Evolutionary conservation across 768 basidiomycete genomes (phyloP), one percentile per base, ranked within the genome.

Genomic region (Trametes sanguinea): DNA sequence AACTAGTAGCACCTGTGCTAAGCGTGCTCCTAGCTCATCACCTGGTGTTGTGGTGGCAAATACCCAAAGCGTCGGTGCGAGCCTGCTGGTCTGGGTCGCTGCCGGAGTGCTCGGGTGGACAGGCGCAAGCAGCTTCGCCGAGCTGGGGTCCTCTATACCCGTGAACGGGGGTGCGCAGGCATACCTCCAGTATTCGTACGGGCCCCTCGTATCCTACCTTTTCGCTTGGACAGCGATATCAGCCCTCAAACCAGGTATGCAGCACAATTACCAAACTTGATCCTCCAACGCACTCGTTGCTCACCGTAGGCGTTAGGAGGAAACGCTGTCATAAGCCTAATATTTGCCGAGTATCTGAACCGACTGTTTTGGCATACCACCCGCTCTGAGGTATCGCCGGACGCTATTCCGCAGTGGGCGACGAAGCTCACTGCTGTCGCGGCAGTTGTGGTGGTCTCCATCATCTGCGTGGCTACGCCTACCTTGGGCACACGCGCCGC

Each of bases 151-250:
- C 45, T 90, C 90, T 42, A 92, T 96, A 71, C 94, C 94, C 14
- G 75, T 92, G 58, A 80, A 81, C 62, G 83, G 83, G 5, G 83
- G 83, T 17, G 79, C 83, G 43, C 87, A 89, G 64, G 87, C 94
- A 14, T 97, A 97, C 73, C 84, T 97, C 27, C 85, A 87, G 27
- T 95, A 95, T 70, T 85, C 94, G 42, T 97, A 92, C 70, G 92
- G 90, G 1, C 92, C 92, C 29, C 80, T 93, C 16, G 77, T 89
- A 42, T 93, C 95, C 7, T 99, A 94, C 73, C 81, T 97, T 9
- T 99, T 93, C 76, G 88, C 94, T 14, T 99, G 95, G 94, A 95
- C 94, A 13, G 89, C 93, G 4, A 95, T 95, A 57, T 88, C 90
- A 43, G 90, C 91, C 14, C 76, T 96, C 16, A 94, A 88, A 70